Evolutionary conservation across 345 rosid genomes (phyloP), one percentile per base, ranked within the genome.

Genomic region (Physaria fendleri): DNA sequence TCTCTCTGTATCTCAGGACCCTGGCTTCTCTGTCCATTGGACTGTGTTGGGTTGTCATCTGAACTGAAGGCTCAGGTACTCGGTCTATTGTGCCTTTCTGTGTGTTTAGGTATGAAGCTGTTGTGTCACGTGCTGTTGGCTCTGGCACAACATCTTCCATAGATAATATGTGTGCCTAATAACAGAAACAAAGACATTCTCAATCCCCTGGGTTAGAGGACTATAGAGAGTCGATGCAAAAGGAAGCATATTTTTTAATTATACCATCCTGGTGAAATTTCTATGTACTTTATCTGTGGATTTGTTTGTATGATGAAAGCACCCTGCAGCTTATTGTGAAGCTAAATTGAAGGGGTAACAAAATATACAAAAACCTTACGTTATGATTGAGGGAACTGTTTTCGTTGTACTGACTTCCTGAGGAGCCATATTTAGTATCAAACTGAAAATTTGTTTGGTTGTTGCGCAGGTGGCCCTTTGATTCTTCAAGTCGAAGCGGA

Each of bases 21-120:
- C 92, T 87, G 34, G 97, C 99, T 64, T 87, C 90, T 77, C 96
- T 81, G 69, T 89, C 97, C 84, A 80, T 59, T 20, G 86, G 86
- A 49, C 79, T 66, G n/a, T 85, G 87, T 47, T 77, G 97, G 20
- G 76, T 14, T 51, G 85, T 79, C 73, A 76, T 71, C 78, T 81
- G 85, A 71, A 35, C 58, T 3, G 81, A 69, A 60, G 79, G 70
- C 14, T 76, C 78, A 1, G 85, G 72, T 74, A 78, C 67, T 20
- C 82, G 90, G 46, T 82, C 83, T 3, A 69, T 70, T 1, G 80
- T 80, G 48, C 80, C 84, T 71, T 80, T 84, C 2, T 75, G 73
- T 3, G 77, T 58, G 60, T 77, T 72, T 5, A 77, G 21, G 33
- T 79, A 77, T 5, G 88, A 67, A 59, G 67, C 59, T 25, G 86